Evolutionary conservation across 441 rosid genomes (phyloP).

Genomic region (Eruca vesicaria): DNA sequence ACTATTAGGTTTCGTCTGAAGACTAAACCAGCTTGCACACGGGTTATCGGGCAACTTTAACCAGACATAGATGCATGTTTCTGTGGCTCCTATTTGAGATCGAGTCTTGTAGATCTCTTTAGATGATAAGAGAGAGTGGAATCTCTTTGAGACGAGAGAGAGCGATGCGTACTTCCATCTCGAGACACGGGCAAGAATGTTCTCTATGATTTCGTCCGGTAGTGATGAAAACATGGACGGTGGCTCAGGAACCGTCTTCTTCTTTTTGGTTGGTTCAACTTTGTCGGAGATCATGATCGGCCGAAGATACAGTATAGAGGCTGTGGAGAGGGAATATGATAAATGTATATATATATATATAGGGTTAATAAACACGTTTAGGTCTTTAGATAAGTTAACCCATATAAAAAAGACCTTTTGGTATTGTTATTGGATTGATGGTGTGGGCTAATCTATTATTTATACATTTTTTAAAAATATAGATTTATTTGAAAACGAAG

Average conservation of each 20-base stretch:
- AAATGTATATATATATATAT: too few relatives aligned
- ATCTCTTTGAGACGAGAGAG: constrained; percentile 53
- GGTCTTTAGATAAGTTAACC: too few relatives aligned
- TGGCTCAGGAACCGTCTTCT: neutral
- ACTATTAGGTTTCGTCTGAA: constrained; percentile 23
- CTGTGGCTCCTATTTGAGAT: constrained; percentile 37
- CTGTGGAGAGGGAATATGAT: too few relatives aligned
- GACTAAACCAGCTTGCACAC: constrained; percentile 29
- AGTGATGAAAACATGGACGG: constrained; percentile 44
- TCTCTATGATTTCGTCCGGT: constrained; percentile 54
- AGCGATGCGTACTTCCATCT: constrained; percentile 49
- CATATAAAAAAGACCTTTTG: too few relatives aligned
- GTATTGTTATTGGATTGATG: too few relatives aligned
- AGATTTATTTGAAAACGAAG: too few relatives aligned
- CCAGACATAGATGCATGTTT: constrained; percentile 45
- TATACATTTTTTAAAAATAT: too few relatives aligned
- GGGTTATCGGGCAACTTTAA: constrained; percentile 24
- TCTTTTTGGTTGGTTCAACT: neutral
- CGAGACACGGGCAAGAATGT: constrained; percentile 60
- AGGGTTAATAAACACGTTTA: too few relatives aligned
- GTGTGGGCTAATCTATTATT: too few relatives aligned
- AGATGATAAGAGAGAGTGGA: constrained; percentile 52
- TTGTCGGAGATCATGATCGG: neutral
- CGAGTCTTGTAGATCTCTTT: constrained; percentile 48
- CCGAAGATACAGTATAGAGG: too few relatives aligned